phyloP scores from a whole-genome alignment of 2,329 filamentous ascomycete species.

The Botrytis squamosa region DNA sequence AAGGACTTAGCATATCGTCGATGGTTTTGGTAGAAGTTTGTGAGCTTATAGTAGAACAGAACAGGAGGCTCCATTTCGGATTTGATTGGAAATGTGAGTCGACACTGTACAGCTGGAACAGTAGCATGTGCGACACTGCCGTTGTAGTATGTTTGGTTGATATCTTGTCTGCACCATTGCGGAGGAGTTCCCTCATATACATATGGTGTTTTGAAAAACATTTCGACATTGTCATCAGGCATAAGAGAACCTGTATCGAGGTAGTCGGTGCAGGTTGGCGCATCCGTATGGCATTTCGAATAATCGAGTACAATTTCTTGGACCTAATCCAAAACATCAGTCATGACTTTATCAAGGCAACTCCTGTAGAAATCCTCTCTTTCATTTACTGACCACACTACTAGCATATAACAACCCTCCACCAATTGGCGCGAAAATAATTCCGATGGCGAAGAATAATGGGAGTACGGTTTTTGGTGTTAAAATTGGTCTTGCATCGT shows the following conservation, averaged over 20 bases:
- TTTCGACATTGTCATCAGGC: neutral
- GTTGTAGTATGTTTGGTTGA: slow-evolving; percentile 44
- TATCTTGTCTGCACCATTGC: slow-evolving; percentile 34
- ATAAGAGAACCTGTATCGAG: slow-evolving; percentile 39
- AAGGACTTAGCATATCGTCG: slow-evolving; percentile 92
- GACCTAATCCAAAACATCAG: slow-evolving; percentile 17
- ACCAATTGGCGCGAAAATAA: slow-evolving; percentile 92
- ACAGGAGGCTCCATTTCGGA: slow-evolving; percentile 79
- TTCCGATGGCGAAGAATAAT: slow-evolving; percentile 84
- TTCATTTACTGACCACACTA: slow-evolving; percentile 57
- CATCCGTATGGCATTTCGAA: slow-evolving; percentile 66
- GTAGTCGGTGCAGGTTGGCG: slow-evolving; percentile 54
- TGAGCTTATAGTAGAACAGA: slow-evolving; percentile 90
- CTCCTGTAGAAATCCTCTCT: no score
- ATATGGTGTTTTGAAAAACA: slow-evolving; percentile 59
- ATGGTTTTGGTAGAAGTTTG: slow-evolving; percentile 99
- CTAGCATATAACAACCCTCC: slow-evolving; percentile 85
- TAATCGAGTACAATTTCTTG: slow-evolving; percentile 93
- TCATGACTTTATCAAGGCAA: neutral
- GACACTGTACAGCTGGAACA: slow-evolving; percentile 56
- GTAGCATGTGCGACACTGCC: slow-evolving; percentile 27
- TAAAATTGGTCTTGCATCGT: slow-evolving; percentile 71
- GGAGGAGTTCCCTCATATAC: slow-evolving; percentile 28
- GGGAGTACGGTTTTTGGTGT: slow-evolving; percentile 92
- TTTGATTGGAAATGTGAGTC: slow-evolving; percentile 74